Evolutionary conservation across 2,329 filamentous ascomycete genomes (phyloP), one percentile per base, ranked within the genome.

Genomic region (Penicillium sp.): DNA sequence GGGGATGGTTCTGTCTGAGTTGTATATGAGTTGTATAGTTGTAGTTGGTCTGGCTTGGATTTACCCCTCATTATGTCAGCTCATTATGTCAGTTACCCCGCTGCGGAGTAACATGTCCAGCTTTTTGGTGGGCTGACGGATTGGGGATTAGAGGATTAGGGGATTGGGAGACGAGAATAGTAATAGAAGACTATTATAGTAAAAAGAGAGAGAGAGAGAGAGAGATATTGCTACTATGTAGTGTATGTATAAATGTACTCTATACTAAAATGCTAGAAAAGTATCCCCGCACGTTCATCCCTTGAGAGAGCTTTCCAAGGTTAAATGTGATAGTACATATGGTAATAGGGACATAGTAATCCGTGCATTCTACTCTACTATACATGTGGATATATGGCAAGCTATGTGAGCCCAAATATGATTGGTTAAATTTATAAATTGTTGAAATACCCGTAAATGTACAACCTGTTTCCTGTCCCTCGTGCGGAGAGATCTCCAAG

Each of bases 1-100:
- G 19, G 53, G 17, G 17, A 31, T 50, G 13, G 27, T 29, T 6
- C 15, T 46, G 17, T 13, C 19, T 13, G 13, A 12, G 27, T 43
- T 46, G 40, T 21, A 48, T 50, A 29, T 13, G 13, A 12, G 27
- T 43, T 46, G 40, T 21, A 48, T 50, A 33, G 23, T 52, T 17
- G 25, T 31, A 6, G 23, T 37, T n/a, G 15, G 17, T 10, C 15
- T 33, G 35, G 15, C 0, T 15, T n/a, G n/a, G 9, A n/a, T 5
- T 41, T 63, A 65, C 65, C 65, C 65, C 65, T 66, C 65, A 67
- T 66, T 67, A 67, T 43, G 55, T 67, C 57, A 67, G 41, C 23
- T 6, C 2, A 21, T 25, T 43, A n/a, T 27, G 40, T 42, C 40
- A 27, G 42, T 45, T 27, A 45, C 42, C 23, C 42, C 42, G 17